Base-by-base conservation (phyloP, 139 green algal genomes). In the Marvania coccoides region DNA sequence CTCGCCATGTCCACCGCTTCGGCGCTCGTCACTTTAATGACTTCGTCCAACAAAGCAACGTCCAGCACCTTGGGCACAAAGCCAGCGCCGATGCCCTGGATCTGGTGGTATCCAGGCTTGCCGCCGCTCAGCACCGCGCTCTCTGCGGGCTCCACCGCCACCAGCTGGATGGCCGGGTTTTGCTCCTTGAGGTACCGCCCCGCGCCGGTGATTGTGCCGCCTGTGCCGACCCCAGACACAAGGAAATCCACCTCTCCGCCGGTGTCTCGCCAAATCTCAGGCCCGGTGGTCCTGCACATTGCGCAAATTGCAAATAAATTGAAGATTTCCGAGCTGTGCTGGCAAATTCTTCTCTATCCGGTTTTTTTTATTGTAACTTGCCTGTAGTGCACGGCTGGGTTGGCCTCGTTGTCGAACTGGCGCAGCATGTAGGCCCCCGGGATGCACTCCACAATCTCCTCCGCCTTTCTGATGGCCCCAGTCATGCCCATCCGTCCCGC, bases 371-470 rank as follows among this genome's bases (percentile, higher is more conserved):
- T n/a, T n/a, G n/a, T n/a, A n/a, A n/a, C n/a, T n/a, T n/a, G 54
- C n/a, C n/a, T 71, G 73, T 92, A 96, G 74, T 98, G 92, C 10
- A 69, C 51, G 35, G 24, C 36, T 5, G 15, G 93, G 73, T 64
- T 91, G 80, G 34, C 88, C 85, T 88, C 83, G 84, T 98, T 99
- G 79, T 99, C 87, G 75, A 99, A 98, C 78, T 99, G 94, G 81
- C 98, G 91, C 69, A 97, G 86, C 66, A 97, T 91, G 85, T 88
- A 96, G 1, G 86, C 73, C 71, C 90, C 74, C 3, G 79, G 66
- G 0, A 81, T 96, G 36, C 61, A 71, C 42, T 60, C 70, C 33
- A 88, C 80, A 34, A 99, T 89, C 76, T 97, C 83, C 77, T 96
- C 84, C 2, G 92, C 90, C 83, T 96, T 97, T 35, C 72, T 62